Percentiles rank a stretch among this genome's conserved stretches.
Conservation (phyloP, 306 rosid genomes). For the Cicer chorassanicum region DNA sequence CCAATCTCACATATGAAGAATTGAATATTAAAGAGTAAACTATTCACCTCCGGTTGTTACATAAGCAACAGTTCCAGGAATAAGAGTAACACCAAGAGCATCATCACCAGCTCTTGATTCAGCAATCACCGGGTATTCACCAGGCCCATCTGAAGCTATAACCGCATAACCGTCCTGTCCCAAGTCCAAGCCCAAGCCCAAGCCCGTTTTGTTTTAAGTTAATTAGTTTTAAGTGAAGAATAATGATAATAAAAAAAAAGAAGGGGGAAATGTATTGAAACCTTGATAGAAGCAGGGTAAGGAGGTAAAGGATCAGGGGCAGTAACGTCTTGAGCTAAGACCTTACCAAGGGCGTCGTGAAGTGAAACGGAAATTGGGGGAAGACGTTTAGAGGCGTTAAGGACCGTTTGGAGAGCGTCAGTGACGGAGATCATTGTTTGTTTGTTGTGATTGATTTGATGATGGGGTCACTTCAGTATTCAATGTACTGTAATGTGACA, state of each 20-base stretch:
- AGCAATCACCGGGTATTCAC: conserved; percentile 73
- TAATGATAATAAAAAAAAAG: background rate
- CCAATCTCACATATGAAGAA: background rate
- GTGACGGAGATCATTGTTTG: conserved; percentile 51
- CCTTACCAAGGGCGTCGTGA: conserved; percentile 71
- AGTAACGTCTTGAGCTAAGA: conserved; percentile 69
- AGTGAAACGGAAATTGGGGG: conserved; percentile 64
- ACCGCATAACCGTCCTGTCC: conserved; percentile 92
- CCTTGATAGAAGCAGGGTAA: conserved; percentile 81
- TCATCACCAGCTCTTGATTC: conserved; percentile 87
- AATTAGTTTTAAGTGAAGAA: background rate
- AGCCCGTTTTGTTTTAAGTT: background rate
- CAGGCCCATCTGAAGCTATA: conserved; percentile 85
- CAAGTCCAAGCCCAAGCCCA: background rate
- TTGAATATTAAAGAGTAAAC: background rate
- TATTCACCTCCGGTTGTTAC: conserved; percentile 84
- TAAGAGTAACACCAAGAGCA: conserved; percentile 63
- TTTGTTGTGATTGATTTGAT: background rate
- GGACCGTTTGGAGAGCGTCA: conserved; percentile 64
- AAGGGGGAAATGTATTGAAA: background rate
- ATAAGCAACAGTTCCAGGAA: conserved; percentile 80
- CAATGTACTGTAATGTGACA: background rate
- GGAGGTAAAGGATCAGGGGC: conserved; percentile 85
- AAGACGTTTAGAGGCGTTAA: conserved; percentile 61
- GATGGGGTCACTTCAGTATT: too few species aligned